Percentiles rank a stretch among this genome's conserved stretches.
Conservation (phyloP, 768 basidiomycete species). For the Suillus clintonianus region DNA sequence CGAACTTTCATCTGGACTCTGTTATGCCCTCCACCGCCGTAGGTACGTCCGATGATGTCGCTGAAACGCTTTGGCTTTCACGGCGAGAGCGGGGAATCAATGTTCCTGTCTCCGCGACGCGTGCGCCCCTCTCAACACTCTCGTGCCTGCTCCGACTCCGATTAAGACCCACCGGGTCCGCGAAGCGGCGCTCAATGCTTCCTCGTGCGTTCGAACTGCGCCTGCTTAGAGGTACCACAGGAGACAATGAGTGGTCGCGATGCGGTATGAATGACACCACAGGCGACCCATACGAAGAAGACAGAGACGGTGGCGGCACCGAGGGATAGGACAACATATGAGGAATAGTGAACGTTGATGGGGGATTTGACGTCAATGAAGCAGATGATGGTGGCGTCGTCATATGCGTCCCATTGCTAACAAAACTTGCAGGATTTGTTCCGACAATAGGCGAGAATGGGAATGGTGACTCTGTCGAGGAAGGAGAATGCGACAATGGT, state of each 20-base stretch:
- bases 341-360: constrained; percentile 28
- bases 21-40: constrained; percentile 10
- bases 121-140: constrained; percentile 63
- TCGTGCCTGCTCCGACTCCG: constrained; percentile 50
- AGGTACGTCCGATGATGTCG: constrained; percentile 32
- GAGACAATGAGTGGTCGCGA: constrained; percentile 51
- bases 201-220: constrained; percentile 47
- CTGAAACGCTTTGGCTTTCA: constrained; percentile 43
- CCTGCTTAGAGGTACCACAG: constrained; percentile 55
- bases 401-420: constrained; percentile 61
- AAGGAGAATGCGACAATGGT: constrained; percentile 65
- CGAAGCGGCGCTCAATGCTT: constrained; percentile 31
- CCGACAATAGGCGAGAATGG: constrained; percentile 63
- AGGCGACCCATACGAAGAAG: constrained; percentile 77
- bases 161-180: constrained; percentile 29
- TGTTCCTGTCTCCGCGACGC: constrained; percentile 70
- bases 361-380: constrained; percentile 47
- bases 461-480: constrained; percentile 67
- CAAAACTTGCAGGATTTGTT: constrained; percentile 53
- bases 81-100: constrained; percentile 52
- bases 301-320: constrained; percentile 81
- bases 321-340: constrained; percentile 71
- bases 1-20: not conserved
- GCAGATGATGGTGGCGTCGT: constrained; percentile 77
- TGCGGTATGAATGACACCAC: constrained; percentile 47